Evolutionary conservation across 805 yeast species (phyloP), one percentile per base, ranked within the genome.

Genomic region (Sungouiella thailandica): DNA sequence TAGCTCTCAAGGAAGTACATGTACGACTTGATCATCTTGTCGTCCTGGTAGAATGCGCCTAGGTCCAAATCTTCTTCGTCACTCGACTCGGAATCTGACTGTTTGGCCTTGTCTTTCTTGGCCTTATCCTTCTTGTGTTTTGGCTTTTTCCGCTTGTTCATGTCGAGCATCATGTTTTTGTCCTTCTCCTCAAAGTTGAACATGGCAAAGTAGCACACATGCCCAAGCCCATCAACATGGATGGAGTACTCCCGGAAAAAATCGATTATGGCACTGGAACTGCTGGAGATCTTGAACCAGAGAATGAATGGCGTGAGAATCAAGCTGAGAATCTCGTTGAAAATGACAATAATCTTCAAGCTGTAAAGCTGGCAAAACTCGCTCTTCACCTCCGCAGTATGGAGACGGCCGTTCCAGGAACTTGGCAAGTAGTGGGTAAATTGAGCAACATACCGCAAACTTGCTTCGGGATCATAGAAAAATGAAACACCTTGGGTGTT

Each of bases 131-230:
- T 34, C 14, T 10, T 35, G 31, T 28, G 29, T 29, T 41, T 43
- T 34, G 34, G 29, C 29, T 28, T 23, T 29, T 40, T 34, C 43
- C 41, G 31, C 40, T 46, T 57, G 38, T 46, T 55, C 45, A 43
- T 41, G 34, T 52, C 58, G 40, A 39, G 36, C 68, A 63, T 60
- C 70, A 60, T 70, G 42, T 65, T 64, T 40, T 65, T 60, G 36
- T 68, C 72, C 39, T 72, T 70, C 43, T 76, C 76, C 40, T 80
- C 88, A 41, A 83, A 77, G 45, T 86, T 82, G 60, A 93, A 93
- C 80, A 86, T 85, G 2, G 97, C 97, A 68, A 81, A 87, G 19
- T 86, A 80, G 53, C 97, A 90, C 24, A 93, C 95, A 51, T 89
- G 83, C 0, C 98, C 99, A 25, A 93, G 65, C 0, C 96, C 97